Evolutionary conservation across 1,139 yeast species (phyloP).

Genomic region (Suzukiozyma palmioleophila): DNA sequence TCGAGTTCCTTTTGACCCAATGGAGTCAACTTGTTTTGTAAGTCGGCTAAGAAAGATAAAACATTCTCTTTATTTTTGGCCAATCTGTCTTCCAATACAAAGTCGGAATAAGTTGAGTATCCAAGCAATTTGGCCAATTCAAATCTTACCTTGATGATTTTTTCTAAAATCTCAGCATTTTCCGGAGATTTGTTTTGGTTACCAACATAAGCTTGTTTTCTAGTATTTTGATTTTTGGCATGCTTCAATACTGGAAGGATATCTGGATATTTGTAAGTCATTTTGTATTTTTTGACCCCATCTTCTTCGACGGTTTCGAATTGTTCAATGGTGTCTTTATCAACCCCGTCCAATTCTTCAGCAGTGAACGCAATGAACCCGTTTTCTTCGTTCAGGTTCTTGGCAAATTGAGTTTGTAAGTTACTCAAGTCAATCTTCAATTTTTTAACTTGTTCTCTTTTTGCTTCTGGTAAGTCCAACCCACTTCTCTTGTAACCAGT

Average conservation of each 20-base stretch:
- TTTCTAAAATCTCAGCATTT: conserved; percentile 55
- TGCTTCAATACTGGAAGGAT: conserved; percentile 69
- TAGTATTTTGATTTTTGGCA: conserved; percentile 58
- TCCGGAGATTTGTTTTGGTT: conserved; percentile 62
- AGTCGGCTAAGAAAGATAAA: conserved; percentile 54
- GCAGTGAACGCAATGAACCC: conserved; percentile 54
- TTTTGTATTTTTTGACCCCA: conserved; percentile 46
- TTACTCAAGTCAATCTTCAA: conserved; percentile 58
- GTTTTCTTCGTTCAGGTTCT: conserved; percentile 68
- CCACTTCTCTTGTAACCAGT: conserved; percentile 62
- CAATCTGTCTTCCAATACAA: conserved; percentile 71
- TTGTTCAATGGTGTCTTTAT: conserved; percentile 54
- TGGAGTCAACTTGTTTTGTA: conserved; percentile 53
- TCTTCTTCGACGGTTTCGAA: conserved; percentile 46
- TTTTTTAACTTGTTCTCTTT: conserved; percentile 52
- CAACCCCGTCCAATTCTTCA: conserved; percentile 72
- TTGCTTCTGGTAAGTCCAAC: conserved; percentile 51
- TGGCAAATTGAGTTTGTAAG: conserved; percentile 53
- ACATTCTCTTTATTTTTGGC: conserved; percentile 66
- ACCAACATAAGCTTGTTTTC: conserved; percentile 61
- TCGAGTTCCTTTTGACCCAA: conserved; percentile 54
- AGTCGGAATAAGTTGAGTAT: conserved; percentile 63
- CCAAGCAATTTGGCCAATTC: conserved; percentile 62
- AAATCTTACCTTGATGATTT: conserved; percentile 58
- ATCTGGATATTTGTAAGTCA: conserved; percentile 81